Evolutionary conservation across 257 asterid genomes (phyloP).

Genomic region (Hygrophila difformis): DNA sequence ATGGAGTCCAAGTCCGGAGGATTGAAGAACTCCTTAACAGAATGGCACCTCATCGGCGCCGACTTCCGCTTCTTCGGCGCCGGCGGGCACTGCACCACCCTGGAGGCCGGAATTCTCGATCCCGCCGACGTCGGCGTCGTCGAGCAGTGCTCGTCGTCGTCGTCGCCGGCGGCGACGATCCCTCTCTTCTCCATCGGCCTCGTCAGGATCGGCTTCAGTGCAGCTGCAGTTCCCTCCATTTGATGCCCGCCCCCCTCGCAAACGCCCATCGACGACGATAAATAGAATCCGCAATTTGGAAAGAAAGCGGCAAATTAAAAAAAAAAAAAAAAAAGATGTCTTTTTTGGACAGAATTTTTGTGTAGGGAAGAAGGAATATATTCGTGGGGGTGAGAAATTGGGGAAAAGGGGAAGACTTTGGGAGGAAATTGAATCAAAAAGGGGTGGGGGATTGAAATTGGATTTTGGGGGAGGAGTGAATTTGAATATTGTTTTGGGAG

Average conservation of each 20-base stretch:
- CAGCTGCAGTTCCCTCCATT: constrained; percentile 29
- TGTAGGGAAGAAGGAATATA: constrained; percentile 23
- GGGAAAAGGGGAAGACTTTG: neutral
- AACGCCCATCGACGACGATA: constrained; percentile 20
- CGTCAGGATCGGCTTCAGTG: constrained; percentile 28
- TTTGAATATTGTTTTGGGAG: constrained; percentile 14
- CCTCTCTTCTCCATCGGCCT: constrained; percentile 6
- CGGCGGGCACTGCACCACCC: constrained; percentile 30
- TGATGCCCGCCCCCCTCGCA: too few relatives aligned
- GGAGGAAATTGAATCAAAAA: too few relatives aligned
- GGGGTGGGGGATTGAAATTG: neutral
- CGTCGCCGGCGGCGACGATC: too few relatives aligned
- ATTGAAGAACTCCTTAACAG: constrained; percentile 19
- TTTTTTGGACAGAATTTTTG: neutral
- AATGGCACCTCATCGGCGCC: constrained; percentile 8
- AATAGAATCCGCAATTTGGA: constrained; percentile 16
- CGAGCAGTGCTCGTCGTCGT: constrained; percentile 15
- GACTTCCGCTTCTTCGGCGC: constrained; percentile 35
- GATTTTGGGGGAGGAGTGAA: constrained; percentile 17
- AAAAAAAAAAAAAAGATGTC: neutral
- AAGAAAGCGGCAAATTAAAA: constrained; percentile 15
- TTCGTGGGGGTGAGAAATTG: constrained; percentile 17
- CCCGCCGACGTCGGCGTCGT: constrained; percentile 31
- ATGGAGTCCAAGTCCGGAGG: constrained; percentile 35
- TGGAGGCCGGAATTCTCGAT: constrained; percentile 26